phyloP scores from a whole-genome alignment of 495 filamentous ascomycete species.

The Podospora australis region DNA sequence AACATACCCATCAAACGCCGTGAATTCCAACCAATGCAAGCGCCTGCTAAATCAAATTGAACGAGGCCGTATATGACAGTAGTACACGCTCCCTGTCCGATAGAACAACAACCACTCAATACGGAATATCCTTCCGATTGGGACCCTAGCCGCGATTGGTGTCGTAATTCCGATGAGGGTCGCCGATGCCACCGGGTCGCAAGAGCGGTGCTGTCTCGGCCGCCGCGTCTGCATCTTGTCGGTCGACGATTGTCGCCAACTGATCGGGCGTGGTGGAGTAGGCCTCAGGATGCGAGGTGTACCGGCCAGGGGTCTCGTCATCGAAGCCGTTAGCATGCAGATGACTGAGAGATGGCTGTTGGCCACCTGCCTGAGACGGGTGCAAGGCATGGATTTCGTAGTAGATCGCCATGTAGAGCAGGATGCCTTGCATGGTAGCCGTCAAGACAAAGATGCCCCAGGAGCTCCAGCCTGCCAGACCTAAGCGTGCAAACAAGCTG shows the following conservation, averaged over 20 bases:
- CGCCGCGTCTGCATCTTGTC: conserved; percentile 35
- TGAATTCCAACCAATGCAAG: too few species aligned
- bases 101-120: not conserved
- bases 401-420: conserved; percentile 72
- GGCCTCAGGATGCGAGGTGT: conserved; percentile 33
- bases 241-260: conserved; percentile 32
- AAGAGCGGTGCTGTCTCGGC: conserved; percentile 40
- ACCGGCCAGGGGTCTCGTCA: conserved; percentile 29
- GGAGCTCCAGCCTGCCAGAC: conserved; percentile 82
- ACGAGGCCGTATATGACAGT: too few species aligned
- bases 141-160: conserved; percentile 19
- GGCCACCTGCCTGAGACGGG: too few species aligned
- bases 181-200: conserved; percentile 30
- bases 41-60: too few species aligned
- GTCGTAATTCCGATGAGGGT: conserved; percentile 23
- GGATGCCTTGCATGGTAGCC: conserved; percentile 74
- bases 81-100: too few species aligned
- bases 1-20: too few species aligned
- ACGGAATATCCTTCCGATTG: conserved; percentile 13
- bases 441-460: conserved; percentile 88
- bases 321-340: conserved; percentile 27
- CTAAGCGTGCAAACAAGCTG: conserved; percentile 75
- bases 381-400: conserved; percentile 51
- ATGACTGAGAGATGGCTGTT: too few species aligned
- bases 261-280: conserved; percentile 37